phyloP scores from a whole-genome alignment of 139 green algal species.

The Picochlorum sp. region DNA sequence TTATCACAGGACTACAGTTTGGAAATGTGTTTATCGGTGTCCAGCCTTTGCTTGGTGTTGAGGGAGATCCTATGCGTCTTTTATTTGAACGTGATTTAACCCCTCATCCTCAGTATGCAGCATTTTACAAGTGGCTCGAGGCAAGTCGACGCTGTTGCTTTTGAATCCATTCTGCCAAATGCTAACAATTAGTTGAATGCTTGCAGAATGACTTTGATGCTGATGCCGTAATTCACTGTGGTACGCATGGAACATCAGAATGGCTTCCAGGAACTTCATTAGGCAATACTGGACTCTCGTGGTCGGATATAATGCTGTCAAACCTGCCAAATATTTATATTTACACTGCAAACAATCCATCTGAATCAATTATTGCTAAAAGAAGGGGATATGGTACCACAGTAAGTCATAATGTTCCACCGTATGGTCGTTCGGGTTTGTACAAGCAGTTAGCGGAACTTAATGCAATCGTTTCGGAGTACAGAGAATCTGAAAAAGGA shows the following conservation, averaged over 20 bases:
- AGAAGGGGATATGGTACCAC: slow-evolving; percentile 90
- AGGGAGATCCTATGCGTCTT: slow-evolving; percentile 97
- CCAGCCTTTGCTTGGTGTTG: slow-evolving; percentile 82
- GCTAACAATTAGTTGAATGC: too few relatives aligned
- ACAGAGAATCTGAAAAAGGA: slow-evolving; percentile 41
- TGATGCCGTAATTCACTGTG: slow-evolving; percentile 89
- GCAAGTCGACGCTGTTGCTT: too few relatives aligned
- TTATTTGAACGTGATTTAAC: slow-evolving; percentile 96
- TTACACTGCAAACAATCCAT: slow-evolving; percentile 90
- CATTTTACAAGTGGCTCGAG: slow-evolving; percentile 87
- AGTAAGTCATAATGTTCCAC: slow-evolving; percentile 90
- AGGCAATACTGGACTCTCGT: slow-evolving; percentile 69
- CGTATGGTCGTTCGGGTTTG: slow-evolving; percentile 85
- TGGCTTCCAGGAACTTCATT: slow-evolving; percentile 90
- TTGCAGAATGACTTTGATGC: slow-evolving; percentile 61
- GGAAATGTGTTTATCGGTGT: slow-evolving; percentile 94
- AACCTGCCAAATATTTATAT: slow-evolving; percentile 89
- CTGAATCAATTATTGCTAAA: slow-evolving; percentile 92
- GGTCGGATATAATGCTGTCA: slow-evolving; percentile 69
- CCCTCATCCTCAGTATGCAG: slow-evolving; percentile 92
- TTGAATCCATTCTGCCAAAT: too few relatives aligned
- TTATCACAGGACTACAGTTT: slow-evolving; percentile 62
- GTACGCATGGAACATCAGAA: slow-evolving; percentile 97
- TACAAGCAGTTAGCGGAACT: slow-evolving; percentile 91
- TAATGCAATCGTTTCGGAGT: slow-evolving; percentile 69